Base-by-base conservation (phyloP, 176 grass and related monocot genomes). In the Thinopyrum elongatum region DNA sequence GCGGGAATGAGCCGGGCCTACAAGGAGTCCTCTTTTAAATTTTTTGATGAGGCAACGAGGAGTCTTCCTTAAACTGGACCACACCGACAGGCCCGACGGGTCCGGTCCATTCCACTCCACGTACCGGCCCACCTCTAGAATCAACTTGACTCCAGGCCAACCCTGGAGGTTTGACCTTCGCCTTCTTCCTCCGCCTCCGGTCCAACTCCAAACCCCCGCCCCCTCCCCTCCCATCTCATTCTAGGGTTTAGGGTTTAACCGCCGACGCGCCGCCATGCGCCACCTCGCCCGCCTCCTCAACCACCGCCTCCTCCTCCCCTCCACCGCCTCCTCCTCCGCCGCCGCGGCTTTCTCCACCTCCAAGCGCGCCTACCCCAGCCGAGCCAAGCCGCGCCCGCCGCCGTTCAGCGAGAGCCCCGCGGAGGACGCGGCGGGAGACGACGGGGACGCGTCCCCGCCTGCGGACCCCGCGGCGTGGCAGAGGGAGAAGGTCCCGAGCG, bases 201-300 rank as follows among this genome's bases (percentile, higher is more conserved):
- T 42, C 41, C 41, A 42, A 1, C 41, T 42, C 41, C 41, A 42
- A 42, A 42, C 41, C 41, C 41, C 62, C 17, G 14, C 12, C 13
- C 10, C 69, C 3, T 51, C 78, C 26, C 61, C 22, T 46, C 21
- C 74, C 41, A 58, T 58, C 53, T 9, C 53, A 63, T 41, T 62
- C 62, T 78, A 87, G 79, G 86, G 85, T 86, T 85, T 88, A 90
- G 87, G 90, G 79, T 88, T 92, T 86, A 70, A 69, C 81, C 47
- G 84, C 33, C 87, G 53, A 58, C 53, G 53, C 47, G 26, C 72
- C 42, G 51, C 85, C 74, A 95, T 95, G 90, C 76, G 70, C 67
- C 89, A 82, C 78, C 85, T 89, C 74, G 44, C 79, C n/a, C 85
- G 80, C 79, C 47, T 78, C 29, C 93, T 85, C 85, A 65, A 44